A percentile compares a stretch with the other conserved stretches of the same genome.
Conservation (phyloP, 2,329 filamentous ascomycete genomes). For the Aspergillus pseudoterreus region DNA sequence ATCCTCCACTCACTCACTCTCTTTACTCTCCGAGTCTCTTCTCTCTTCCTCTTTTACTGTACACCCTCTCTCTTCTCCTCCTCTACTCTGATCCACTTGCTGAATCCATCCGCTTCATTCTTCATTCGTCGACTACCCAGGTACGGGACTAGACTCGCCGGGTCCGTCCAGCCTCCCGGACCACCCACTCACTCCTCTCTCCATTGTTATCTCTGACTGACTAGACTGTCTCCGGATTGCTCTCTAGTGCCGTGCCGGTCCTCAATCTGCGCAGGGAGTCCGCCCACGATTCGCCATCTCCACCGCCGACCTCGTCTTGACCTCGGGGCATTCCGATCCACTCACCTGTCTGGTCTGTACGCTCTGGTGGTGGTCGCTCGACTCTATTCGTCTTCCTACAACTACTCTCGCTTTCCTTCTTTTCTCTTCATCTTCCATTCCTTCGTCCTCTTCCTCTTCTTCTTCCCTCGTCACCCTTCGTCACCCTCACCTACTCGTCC, state of each 20-base stretch:
- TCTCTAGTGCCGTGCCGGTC: neutral
- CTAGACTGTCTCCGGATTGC: conserved; percentile 5
- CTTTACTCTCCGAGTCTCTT: neutral
- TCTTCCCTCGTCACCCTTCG: neutral
- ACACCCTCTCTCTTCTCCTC: neutral
- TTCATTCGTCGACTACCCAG: conserved; percentile 1
- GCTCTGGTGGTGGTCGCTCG: too few relatives aligned
- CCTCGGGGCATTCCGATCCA: conserved; percentile 21
- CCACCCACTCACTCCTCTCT: neutral
- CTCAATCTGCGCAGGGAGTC: conserved; percentile 2
- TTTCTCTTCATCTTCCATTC: conserved; percentile 9
- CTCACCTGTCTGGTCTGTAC: conserved; percentile 3
- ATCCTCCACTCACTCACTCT: too few relatives aligned
- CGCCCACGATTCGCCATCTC: conserved; percentile 8
- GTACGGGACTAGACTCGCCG: conserved; percentile 3
- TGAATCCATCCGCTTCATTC: neutral
- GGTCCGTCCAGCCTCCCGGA: conserved; percentile 4
- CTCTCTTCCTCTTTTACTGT: neutral
- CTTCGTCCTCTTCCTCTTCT: conserved; percentile 6
- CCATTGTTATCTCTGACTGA: conserved; percentile 5
- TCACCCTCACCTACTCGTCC: neutral
- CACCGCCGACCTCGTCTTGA: conserved; percentile 15
- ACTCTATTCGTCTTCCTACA: conserved; percentile 3
- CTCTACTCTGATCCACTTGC: neutral
- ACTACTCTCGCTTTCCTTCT: conserved; percentile 3